A percentile compares a stretch with the other conserved stretches of the same genome.
Conservation (phyloP, 1,284 basidiomycete genomes). For the Marasmius fiardii region DNA sequence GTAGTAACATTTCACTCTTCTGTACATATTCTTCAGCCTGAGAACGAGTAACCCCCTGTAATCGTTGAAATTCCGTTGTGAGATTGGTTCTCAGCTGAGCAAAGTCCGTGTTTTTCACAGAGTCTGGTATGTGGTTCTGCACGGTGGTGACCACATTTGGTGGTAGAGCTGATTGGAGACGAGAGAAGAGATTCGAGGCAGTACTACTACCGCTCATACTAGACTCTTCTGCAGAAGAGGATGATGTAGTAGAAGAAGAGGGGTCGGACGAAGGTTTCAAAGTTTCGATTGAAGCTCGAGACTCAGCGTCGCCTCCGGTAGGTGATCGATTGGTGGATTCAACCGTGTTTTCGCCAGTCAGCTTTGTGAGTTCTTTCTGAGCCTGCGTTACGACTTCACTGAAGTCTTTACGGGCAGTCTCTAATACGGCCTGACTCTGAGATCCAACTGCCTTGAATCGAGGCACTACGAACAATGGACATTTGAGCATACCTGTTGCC, state of each 20-base stretch:
- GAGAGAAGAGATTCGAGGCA: slow-evolving; percentile 57
- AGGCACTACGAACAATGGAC: slow-evolving; percentile 2
- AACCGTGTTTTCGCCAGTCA: slow-evolving; percentile 39
- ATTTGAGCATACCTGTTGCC: slow-evolving; percentile 66
- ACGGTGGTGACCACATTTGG: slow-evolving; percentile 69
- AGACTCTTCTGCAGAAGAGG: slow-evolving; percentile 9
- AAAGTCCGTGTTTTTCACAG: slow-evolving; percentile 64
- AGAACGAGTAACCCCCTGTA: slow-evolving; percentile 67
- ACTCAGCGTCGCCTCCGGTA: slow-evolving; percentile 16
- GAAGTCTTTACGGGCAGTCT: slow-evolving; percentile 75
- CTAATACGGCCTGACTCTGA: slow-evolving; percentile 74
- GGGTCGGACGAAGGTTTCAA: slow-evolving; percentile 24
- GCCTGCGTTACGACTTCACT: slow-evolving; percentile 77
- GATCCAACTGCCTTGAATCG: slow-evolving; percentile 6
- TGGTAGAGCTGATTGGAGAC: slow-evolving; percentile 68
- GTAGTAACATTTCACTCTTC: slow-evolving; percentile 71
- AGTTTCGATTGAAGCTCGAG: slow-evolving; percentile 17
- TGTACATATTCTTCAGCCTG: slow-evolving; percentile 85
- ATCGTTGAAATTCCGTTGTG: slow-evolving; percentile 66
- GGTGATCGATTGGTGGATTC: slow-evolving; percentile 9
- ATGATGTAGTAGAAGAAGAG: slow-evolving; percentile 16
- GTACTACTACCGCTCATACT: slow-evolving; percentile 19
- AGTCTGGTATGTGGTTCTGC: slow-evolving; percentile 64
- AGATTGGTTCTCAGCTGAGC: slow-evolving; percentile 63
- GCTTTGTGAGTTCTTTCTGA: slow-evolving; percentile 73